phyloP scores from a whole-genome alignment of 768 basidiomycete genomes.

The Lactarius akahatsu region DNA sequence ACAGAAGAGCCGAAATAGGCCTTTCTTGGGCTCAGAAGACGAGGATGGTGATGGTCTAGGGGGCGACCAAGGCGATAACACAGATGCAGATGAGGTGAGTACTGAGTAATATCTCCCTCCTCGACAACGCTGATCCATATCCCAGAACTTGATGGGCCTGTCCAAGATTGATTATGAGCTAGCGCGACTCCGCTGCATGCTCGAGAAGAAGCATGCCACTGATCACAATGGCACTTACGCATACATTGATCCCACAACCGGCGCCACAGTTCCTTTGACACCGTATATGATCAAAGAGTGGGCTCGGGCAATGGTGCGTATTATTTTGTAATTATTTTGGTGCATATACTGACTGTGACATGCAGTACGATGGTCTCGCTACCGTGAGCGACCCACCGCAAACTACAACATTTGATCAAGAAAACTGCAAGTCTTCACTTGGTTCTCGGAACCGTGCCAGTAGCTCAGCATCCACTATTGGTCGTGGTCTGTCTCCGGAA shows the following conservation, averaged over 20 bases:
- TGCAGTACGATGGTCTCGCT: not conserved
- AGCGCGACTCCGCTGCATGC: too few relatives aligned
- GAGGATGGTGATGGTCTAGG: not conserved
- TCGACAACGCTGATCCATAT: too few relatives aligned
- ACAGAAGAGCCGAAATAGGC: not conserved
- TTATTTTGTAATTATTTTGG: too few relatives aligned
- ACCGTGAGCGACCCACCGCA: not conserved
- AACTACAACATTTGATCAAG: not conserved
- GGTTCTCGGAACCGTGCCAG: not conserved
- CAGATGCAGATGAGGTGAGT: not conserved
- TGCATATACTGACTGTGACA: not conserved
- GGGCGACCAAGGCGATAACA: not conserved
- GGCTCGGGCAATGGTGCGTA: not conserved
- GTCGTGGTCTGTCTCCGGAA: too few relatives aligned
- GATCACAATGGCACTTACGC: too few relatives aligned
- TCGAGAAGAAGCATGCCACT: too few relatives aligned
- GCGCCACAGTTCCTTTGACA: not conserved
- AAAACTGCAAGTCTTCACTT: not conserved
- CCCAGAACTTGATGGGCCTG: too few relatives aligned
- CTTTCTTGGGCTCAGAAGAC: not conserved
- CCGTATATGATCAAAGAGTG: not conserved
- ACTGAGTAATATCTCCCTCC: too few relatives aligned
- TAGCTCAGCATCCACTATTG: too few relatives aligned
- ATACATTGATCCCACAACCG: too few relatives aligned
- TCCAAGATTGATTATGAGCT: too few relatives aligned